phyloP scores from a whole-genome alignment of 352 stramenopile species.

The Phytopythium litorale region DNA sequence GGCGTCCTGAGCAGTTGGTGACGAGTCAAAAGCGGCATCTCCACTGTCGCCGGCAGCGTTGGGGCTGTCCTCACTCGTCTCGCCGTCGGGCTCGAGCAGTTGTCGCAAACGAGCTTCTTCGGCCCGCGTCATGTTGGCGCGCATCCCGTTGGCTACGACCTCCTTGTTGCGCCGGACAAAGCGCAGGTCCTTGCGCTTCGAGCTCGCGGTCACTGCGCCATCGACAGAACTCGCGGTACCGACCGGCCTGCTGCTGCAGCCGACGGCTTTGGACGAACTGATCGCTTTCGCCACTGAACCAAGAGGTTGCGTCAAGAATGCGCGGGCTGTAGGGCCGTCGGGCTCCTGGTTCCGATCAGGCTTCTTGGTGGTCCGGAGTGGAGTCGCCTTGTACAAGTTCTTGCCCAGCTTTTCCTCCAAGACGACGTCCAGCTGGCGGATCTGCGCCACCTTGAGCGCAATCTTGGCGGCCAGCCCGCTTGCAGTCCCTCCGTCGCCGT shows the following conservation, averaged over 20 bases:
- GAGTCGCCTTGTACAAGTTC: constrained; percentile 34
- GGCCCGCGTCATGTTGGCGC: constrained; percentile 47
- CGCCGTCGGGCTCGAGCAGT: constrained; percentile 25
- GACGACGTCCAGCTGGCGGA: constrained; percentile 54
- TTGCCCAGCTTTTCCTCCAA: constrained; percentile 64
- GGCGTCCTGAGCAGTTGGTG: not conserved
- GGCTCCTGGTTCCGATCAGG: constrained; percentile 6
- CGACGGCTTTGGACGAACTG: constrained; percentile 1
- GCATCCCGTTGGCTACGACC: constrained; percentile 44
- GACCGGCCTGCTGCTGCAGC: constrained; percentile 4
- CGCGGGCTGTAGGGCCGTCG: not conserved
- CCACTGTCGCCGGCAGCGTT: not conserved
- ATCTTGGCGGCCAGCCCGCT: constrained; percentile 47
- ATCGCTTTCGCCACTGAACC: not conserved
- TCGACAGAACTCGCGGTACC: not conserved
- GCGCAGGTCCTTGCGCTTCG: not conserved
- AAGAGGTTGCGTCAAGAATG: constrained; percentile 19
- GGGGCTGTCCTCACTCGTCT: not conserved
- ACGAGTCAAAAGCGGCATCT: not conserved
- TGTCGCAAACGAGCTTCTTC: constrained; percentile 41
- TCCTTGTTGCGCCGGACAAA: constrained; percentile 59
- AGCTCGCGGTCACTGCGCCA: not conserved
- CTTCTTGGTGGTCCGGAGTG: constrained; percentile 20
- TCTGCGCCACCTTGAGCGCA: constrained; percentile 64
- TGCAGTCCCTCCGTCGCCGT: constrained; percentile 21